Conservation (phyloP, 75 land plant genomes). For the Ceratopteris richardii region DNA sequence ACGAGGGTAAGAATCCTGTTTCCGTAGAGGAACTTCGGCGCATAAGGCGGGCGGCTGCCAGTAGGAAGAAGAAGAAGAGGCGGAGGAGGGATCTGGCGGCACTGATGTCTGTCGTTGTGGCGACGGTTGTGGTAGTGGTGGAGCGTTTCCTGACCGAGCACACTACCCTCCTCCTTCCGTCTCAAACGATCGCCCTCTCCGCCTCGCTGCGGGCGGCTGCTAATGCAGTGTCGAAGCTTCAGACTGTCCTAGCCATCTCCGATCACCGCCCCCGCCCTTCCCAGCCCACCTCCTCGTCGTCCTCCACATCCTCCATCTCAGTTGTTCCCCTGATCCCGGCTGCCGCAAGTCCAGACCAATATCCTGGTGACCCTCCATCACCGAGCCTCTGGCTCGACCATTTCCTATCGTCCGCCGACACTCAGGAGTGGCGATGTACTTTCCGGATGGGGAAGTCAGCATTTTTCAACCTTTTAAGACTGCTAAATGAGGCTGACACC, state of each 20-base stretch:
- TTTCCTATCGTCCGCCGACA: slow-evolving; percentile 9
- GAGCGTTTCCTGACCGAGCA: slow-evolving; percentile 36
- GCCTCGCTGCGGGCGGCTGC: slow-evolving; percentile 38
- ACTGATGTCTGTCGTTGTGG: slow-evolving; percentile 29
- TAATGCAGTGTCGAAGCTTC: slow-evolving; percentile 31
- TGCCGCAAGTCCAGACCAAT: background rate
- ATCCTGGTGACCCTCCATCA: background rate
- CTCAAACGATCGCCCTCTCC: slow-evolving; percentile 43
- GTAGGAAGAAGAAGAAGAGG: too few species aligned
- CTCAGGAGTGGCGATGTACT: slow-evolving; percentile 1
- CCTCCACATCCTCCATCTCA: too few species aligned
- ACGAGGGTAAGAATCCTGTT: too few species aligned
- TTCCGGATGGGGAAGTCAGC: slow-evolving; percentile 10
- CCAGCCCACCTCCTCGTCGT: background rate
- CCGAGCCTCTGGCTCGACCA: slow-evolving; percentile 1
- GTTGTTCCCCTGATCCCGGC: too few species aligned
- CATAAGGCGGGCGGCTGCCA: too few species aligned
- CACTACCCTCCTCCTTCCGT: slow-evolving; percentile 37
- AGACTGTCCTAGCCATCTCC: slow-evolving; percentile 13
- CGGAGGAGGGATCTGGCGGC: slow-evolving; percentile 15
- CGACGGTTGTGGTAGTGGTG: slow-evolving; percentile 30
- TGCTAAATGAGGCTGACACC: background rate
- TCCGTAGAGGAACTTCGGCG: too few species aligned
- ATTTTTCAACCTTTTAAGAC: background rate
- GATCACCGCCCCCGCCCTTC: background rate